Percentiles rank a stretch among this genome's conserved stretches.
Evolutionary conservation across 1,284 basidiomycete genomes (phyloP).

Genomic region (Ganoderma lucidum): DNA sequence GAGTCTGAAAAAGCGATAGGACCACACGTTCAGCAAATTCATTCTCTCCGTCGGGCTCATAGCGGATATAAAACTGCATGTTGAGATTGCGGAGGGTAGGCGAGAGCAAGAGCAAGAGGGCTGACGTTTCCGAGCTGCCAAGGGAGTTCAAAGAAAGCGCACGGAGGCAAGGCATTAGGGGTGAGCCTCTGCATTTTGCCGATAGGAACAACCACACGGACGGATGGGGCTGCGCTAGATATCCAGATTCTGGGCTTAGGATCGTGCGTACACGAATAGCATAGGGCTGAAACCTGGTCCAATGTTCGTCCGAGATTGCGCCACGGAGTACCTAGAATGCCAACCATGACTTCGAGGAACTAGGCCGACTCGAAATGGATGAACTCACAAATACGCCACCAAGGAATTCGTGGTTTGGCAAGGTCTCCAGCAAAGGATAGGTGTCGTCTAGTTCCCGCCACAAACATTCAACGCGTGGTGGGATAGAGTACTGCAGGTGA

Average conservation of each 20-base stretch:
- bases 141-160: not conserved
- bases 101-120: not conserved
- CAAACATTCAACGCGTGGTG: not conserved
- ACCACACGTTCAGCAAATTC: not conserved
- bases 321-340: not conserved
- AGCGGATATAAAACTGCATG: not conserved
- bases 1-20: not conserved
- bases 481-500: not conserved
- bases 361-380: not conserved
- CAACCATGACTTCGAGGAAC: too few species aligned
- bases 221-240: not conserved
- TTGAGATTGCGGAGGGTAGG: not conserved
- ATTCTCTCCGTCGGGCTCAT: not conserved
- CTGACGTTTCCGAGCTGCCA: not conserved
- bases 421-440: not conserved
- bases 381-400: not conserved
- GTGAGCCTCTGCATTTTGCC: too few species aligned
- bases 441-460: not conserved
- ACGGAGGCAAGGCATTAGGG: not conserved
- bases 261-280: not conserved
- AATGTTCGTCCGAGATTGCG: not conserved
- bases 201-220: not conserved
- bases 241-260: not conserved
- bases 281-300: not conserved
- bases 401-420: not conserved